Evolutionary conservation across 805 yeast genomes (phyloP).

Genomic region (Wickerhamiella bombiphila): DNA sequence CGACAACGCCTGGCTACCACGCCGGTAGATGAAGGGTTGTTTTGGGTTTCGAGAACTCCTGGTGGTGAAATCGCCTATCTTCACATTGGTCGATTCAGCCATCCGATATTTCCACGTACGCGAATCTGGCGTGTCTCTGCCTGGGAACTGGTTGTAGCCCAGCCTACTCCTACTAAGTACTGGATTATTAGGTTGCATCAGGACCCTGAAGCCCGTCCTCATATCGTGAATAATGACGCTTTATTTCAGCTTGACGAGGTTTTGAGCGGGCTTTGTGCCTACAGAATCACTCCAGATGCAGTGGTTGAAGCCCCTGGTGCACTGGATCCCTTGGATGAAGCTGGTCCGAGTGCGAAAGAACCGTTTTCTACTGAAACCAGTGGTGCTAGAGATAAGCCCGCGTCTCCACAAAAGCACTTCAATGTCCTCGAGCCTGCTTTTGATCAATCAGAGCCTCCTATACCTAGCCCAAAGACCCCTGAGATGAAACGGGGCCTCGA

Average conservation of each 20-base stretch:
- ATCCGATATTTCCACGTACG: conserved; percentile 18
- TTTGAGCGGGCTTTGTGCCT: conserved; percentile 11
- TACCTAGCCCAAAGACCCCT: no score
- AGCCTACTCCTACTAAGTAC: conserved; percentile 14
- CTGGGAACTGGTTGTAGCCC: conserved; percentile 13
- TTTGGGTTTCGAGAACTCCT: conserved; percentile 13
- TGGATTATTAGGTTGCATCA: conserved; percentile 13
- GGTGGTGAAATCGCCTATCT: conserved; percentile 18
- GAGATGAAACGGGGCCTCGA: no score
- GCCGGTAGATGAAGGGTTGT: conserved; percentile 15
- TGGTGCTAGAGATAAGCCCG: no score
- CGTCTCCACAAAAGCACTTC: no score
- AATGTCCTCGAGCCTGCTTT: no score
- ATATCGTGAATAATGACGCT: conserved; percentile 7
- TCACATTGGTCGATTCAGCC: conserved; percentile 15
- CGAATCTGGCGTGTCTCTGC: conserved; percentile 15
- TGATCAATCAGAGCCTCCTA: no score
- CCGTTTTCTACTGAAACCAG: no score
- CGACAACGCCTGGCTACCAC: conserved; percentile 13
- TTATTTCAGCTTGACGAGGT: conserved; percentile 12
- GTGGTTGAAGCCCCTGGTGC: no score
- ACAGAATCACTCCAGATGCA: no score
- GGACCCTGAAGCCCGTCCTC: background rate
- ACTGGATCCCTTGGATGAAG: no score
- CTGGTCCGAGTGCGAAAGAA: no score